Evolutionary conservation across 257 asterid genomes (phyloP).

Genomic region (Capsicum rhomboideum): DNA sequence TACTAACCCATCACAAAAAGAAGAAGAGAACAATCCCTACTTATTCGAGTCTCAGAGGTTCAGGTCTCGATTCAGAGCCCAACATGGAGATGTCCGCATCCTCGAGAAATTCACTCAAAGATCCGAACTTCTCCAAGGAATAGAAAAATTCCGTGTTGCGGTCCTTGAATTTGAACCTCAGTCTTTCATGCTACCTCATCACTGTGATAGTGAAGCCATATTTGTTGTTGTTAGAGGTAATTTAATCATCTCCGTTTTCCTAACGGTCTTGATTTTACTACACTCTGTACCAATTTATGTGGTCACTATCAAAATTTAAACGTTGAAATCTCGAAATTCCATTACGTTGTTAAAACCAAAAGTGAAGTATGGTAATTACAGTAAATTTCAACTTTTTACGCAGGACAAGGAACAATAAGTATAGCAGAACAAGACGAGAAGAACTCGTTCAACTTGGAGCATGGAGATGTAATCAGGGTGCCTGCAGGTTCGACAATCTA

Average conservation of each 20-base stretch:
- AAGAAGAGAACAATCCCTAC: slow-evolving; percentile 17
- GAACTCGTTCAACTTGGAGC: slow-evolving; percentile 20
- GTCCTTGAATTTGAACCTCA: slow-evolving; percentile 29
- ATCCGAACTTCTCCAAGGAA: slow-evolving; percentile 29
- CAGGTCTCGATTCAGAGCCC: slow-evolving; percentile 10
- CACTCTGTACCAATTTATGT: too few relatives aligned
- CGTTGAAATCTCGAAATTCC: too few relatives aligned
- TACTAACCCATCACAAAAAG: background rate
- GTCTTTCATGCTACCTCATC: slow-evolving; percentile 40
- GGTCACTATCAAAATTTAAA: too few relatives aligned
- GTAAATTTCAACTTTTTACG: background rate
- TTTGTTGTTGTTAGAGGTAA: slow-evolving; percentile 9
- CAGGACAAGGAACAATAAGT: slow-evolving; percentile 28
- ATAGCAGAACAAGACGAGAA: slow-evolving; percentile 12
- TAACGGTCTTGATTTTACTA: background rate
- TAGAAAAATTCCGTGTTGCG: slow-evolving; percentile 27
- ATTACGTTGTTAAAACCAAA: too few relatives aligned
- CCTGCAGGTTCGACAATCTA: slow-evolving; percentile 27
- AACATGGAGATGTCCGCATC: slow-evolving; percentile 27
- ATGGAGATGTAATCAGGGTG: slow-evolving; percentile 32
- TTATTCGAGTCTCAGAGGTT: slow-evolving; percentile 23
- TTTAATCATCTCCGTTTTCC: background rate
- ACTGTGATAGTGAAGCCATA: slow-evolving; percentile 27
- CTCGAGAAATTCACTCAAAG: slow-evolving; percentile 27
- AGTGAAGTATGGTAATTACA: background rate